Percentiles rank a stretch among this genome's conserved stretches.
Conservation (phyloP, 768 basidiomycete genomes). For the Hemileccinum impolitum region DNA sequence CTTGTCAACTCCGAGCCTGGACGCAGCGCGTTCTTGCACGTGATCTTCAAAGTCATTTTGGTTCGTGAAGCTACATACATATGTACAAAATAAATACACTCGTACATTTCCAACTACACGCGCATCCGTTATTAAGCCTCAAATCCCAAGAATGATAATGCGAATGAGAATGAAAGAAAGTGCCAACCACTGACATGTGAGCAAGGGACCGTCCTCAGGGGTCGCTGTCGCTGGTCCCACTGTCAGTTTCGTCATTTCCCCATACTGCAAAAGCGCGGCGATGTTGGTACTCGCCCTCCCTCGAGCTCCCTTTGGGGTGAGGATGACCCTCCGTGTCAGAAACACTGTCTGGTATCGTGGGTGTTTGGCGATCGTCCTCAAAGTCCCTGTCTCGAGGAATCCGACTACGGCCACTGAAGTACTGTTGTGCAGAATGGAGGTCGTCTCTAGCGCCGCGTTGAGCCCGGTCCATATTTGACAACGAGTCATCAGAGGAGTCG, state of each 20-base stretch:
- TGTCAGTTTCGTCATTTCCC: constrained; percentile 88
- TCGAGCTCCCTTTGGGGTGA: constrained; percentile 11
- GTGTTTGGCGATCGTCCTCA: constrained; percentile 60
- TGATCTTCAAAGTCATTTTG: constrained; percentile 5
- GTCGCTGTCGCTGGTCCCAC: constrained; percentile 75
- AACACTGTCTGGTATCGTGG: constrained; percentile 45
- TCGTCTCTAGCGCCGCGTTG: constrained; percentile 54
- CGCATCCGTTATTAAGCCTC: background rate
- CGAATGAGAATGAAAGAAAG: constrained; percentile 5
- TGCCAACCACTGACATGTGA: background rate
- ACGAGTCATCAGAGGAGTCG: constrained; percentile 37
- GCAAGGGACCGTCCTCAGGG: constrained; percentile 16
- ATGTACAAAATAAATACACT: too few relatives aligned
- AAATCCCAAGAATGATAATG: background rate
- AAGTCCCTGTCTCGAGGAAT: constrained; percentile 60
- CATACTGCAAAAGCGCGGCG: constrained; percentile 76
- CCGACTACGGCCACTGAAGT: constrained; percentile 46
- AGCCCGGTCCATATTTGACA: constrained; percentile 32
- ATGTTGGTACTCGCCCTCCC: constrained; percentile 26
- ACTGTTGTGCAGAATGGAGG: constrained; percentile 38
- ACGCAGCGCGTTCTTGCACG: constrained; percentile 16
- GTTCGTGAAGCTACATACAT: background rate
- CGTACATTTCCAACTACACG: too few relatives aligned
- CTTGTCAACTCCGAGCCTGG: too few relatives aligned
- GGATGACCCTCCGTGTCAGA: constrained; percentile 13